Evolutionary conservation across 805 yeast genomes (phyloP), one percentile per base, ranked within the genome.

Genomic region (Myxozyma nipponensis): DNA sequence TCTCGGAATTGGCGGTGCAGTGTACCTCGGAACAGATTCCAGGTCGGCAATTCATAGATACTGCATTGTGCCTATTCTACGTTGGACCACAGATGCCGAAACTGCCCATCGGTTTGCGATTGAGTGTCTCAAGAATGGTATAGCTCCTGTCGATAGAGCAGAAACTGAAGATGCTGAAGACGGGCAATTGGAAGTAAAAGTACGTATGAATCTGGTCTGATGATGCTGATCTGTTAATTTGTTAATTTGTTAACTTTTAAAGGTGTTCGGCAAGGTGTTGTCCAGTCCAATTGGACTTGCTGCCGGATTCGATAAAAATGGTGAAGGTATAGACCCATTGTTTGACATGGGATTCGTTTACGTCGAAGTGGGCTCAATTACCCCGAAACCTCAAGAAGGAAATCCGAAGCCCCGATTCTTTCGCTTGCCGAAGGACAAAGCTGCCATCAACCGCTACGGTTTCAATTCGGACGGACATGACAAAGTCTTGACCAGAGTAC

Each of bases 291-390:
- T 91, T 44, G 97, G 97, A 13, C 76, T 90, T 61, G 97, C 98
- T 44, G 98, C 98, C 23, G 98, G 98, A 10, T 77, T 91, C 57
- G 98, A 91, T 68, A 91, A 91, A 70, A 83, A 90, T 63, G 98
- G 87, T 46, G 95, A 88, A 63, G 95, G 87, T 19, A 80, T 91
- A 59, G 97, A 91, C 61, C 71, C 89, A 0, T 73, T 91, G 52
- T 82, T 83, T 60, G 75, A 82, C 56, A 65, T 77, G 48, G 98
- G 98, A 1, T 90, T 90, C 62, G 81, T 91, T 15, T 87, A 87
- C 66, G 93, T 88, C 57, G 98, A 91, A 69, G 78, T 91, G 52
- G 98, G 98, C 1, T 86, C 95, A 2, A 82, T 91, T 43, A 91
- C 98, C 4, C 98, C 98, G 3, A 71, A 76, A 58, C 86, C 97